Conservation (phyloP, 176 grass and related monocot genomes). For the Phoenix roebelenii region DNA sequence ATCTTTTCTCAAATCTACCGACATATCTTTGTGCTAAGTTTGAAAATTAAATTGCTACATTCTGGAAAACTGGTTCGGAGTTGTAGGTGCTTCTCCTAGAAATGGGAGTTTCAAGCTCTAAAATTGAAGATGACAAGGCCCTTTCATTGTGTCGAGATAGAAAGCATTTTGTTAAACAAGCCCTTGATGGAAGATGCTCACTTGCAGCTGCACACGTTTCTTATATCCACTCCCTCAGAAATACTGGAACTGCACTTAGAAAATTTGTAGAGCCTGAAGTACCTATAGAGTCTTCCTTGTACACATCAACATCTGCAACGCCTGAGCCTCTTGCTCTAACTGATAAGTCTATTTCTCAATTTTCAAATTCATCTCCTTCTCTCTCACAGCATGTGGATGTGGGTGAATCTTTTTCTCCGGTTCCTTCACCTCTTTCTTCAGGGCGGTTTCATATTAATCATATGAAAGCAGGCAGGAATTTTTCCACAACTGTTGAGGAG, state of each 20-base stretch:
- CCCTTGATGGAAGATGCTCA: conserved; percentile 80
- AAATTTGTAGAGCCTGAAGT: conserved; percentile 61
- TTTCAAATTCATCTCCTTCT: conserved; percentile 43
- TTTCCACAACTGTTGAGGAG: conserved; percentile 54
- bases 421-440: conserved; percentile 62
- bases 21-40: neutral
- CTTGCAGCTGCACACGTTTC: conserved; percentile 67
- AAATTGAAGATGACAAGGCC: conserved; percentile 78
- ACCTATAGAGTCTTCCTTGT: conserved; percentile 42
- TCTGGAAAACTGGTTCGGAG: neutral
- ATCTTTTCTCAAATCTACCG: too few species aligned
- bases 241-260: conserved; percentile 69
- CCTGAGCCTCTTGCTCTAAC: conserved; percentile 33
- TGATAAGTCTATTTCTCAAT: conserved; percentile 32
- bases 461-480: conserved; percentile 62
- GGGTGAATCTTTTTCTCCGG: conserved; percentile 59
- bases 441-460: conserved; percentile 62
- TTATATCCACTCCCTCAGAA: conserved; percentile 81
- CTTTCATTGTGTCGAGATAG: conserved; percentile 79
- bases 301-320: conserved; percentile 65
- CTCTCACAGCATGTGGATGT: conserved; percentile 42
- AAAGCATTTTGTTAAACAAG: conserved; percentile 73
- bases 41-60: conserved; percentile 5
- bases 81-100: neutral
- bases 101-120: conserved; percentile 61